Evolutionary conservation across 2,329 filamentous ascomycete species (phyloP), one percentile per base, ranked within the genome.

Genomic region (Ophiostoma perfectum): DNA sequence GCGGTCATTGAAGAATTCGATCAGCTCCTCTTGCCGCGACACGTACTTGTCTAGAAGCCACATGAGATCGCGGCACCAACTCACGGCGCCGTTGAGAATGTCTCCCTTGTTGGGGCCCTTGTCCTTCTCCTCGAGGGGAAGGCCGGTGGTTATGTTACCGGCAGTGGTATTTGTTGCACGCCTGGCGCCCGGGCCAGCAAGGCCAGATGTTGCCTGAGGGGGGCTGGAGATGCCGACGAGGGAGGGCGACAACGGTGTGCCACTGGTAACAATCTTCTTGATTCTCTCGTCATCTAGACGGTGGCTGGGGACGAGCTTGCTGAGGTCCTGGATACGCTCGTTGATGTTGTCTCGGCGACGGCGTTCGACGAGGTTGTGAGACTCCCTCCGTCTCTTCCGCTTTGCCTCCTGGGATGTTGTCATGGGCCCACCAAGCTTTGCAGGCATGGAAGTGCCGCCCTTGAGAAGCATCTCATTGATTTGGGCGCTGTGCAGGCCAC

Each of bases 71-170:
- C 94, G 88, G 70, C 92, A 97, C 95, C 95, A 99, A 79, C 92
- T 93, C 67, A 98, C 95, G 45, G 94, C 91, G 42, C 95, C 94
- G 75, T 98, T 98, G 74, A 99, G 88, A 70, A 99, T 98, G 74
- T 99, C 95, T 65, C 95, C 95, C 81, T 99, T 99, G 83, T 98
- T 98, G 5, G 95, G 95, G 0, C 95, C 95, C 77, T 98, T 98
- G 80, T 99, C 95, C 78, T 98, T 98, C 73, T 98, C 95, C 74
- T 99, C 95, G 47, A 96, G 86, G 0, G 95, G 94, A 42, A 98
- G 84, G 14, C 93, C 93, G 72, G 94, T 94, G 5, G 93, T 97
- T 74, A 97, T 97, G 76, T 91, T 96, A 49, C 90, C 90, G 6
- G 88, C 83, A 6, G 78, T 79, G n/a, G 82, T 83, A 66, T 89